Base-by-base conservation (phyloP, 2,329 filamentous ascomycete genomes). In the Apiospora saccharicola region DNA sequence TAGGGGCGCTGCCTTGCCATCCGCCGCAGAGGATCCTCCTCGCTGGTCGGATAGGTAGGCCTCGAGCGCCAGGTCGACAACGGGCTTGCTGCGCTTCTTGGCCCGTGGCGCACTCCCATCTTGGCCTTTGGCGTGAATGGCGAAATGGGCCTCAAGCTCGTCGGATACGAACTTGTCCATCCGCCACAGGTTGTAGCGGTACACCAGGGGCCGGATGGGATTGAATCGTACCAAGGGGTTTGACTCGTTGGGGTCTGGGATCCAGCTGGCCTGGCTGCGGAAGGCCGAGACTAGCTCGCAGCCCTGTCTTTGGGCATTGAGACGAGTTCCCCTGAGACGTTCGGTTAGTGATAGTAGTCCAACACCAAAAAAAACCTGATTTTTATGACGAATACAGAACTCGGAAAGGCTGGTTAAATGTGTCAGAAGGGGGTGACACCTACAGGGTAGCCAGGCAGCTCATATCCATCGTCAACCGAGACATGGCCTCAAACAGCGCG, bases 401-500 rank as follows among this genome's bases (percentile, higher is more conserved):
- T 3, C 37, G 1, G 6, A 37, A 37, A 37, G 10, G 37, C 76
- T 24, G 74, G 71, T 8, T 14, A 6, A 75, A 75, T 73, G 71
- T 37, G 51, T 1, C 7, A 49, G 14, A 83, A n/a, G 78, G 84
- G 73, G 2, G 80, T 77, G 19, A 81, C 79, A 49, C 74, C 68
- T 47, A 77, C 74, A 78, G 57, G 24, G 76, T 75, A 1, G 76
- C 73, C 22, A 73, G 71, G 12, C 51, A 69, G 67, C 84, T 85
- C 41, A 85, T 77, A 67, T 85, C 83, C 12, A 85, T 81, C 0
- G 84, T 82, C 22, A 85, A 74, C 70, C 82, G 81, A 7, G 79
- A 82, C 1, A 82, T 80, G 24, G 77, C 79, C 10, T 80, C 74
- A 70, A 84, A 79, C 7, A 85, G 75, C 10, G 75, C 70, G 44